Evolutionary conservation across 2,329 filamentous ascomycete species (phyloP), one percentile per base, ranked within the genome.

Genomic region (Paraphoma chrysanthemicola): DNA sequence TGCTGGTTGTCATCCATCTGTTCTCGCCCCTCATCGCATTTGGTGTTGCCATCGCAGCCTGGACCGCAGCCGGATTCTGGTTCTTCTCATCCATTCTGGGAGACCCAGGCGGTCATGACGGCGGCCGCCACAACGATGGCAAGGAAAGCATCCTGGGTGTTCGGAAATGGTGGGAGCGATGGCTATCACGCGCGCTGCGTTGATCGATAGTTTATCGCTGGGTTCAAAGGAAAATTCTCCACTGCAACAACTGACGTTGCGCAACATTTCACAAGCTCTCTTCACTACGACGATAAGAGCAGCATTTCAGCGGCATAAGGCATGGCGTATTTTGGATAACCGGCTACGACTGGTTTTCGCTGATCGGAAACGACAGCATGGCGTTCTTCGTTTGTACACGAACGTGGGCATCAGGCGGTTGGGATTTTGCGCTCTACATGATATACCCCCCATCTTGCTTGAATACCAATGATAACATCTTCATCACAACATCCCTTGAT

Each of bases 31-130:
- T 88, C 39, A 72, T 87, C 47, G 85, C 84, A 51, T 72, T 87
- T 10, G 84, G 81, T 38, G 78, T 88, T 45, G 80, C 85, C 17
- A 70, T 87, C 12, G 82, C 83, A 1, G 80, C 83, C 6, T 88
- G 86, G 86, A 82, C 84, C 0, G 80, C 85, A 0, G 86, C 84
- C 1, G 82, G 80, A 17, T 89, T 88, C 75, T 88, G 86, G 86
- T 75, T 87, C 49, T 87, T 86, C 66, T 80, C 84, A 23, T 81
- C 82, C 65, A 83, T 88, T 10, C 76, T 89, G 47, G 86, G 86
- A 4, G 86, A 88, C 71, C 86, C 86, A 30, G 85, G 86, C 52
- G 83, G 83, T 41, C 83, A 82, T 30, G 83, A 85, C 63, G 81
- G 83, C 33, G 33, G 33, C 33, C 33, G 33, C 28, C 82, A 82